Percentiles rank a stretch among this genome's conserved stretches.
Conservation (phyloP, 108 stramenopile species). For the Skeletonema grethae region DNA sequence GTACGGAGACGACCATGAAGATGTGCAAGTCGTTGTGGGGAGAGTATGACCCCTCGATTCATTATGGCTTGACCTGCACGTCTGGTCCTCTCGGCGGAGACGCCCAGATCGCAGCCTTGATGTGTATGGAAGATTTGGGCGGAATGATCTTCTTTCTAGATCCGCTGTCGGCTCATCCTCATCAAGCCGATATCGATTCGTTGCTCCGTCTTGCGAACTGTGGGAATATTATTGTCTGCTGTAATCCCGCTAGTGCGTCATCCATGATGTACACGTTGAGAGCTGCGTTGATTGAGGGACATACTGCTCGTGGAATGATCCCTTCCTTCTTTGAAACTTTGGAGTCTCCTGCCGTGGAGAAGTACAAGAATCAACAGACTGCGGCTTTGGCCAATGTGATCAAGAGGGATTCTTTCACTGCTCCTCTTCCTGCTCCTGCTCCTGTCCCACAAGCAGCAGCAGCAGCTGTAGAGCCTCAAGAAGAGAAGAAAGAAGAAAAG, state of each 20-base stretch:
- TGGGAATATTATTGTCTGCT: conserved; percentile 28
- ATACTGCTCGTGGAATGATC: conserved; percentile 12
- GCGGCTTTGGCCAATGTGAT: conserved; percentile 11
- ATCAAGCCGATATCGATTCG: conserved; percentile 44
- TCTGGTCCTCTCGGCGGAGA: conserved; percentile 49
- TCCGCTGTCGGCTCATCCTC: conserved; percentile 43
- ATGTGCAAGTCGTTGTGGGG: conserved; percentile 35
- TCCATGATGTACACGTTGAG: conserved; percentile 22
- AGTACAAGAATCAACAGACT: conserved; percentile 10
- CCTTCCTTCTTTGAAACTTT: conserved; percentile 30
- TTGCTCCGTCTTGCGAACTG: conserved; percentile 37
- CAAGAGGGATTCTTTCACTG: not conserved
- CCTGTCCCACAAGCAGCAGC: not conserved
- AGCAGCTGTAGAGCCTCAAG: not conserved
- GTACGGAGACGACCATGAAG: conserved; percentile 43
- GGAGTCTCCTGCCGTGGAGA: conserved; percentile 20
- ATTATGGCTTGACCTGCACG: conserved; percentile 35
- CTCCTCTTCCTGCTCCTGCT: not conserved
- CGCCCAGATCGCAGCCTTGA: conserved; percentile 40
- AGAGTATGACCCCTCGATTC: conserved; percentile 25
- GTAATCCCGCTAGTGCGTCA: conserved; percentile 29
- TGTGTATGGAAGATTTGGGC: conserved; percentile 34
- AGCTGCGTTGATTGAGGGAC: not conserved
- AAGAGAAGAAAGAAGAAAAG: not conserved
- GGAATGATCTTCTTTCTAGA: conserved; percentile 42